phyloP scores from a whole-genome alignment of 805 yeast genomes.

The Candida silvatica region DNA sequence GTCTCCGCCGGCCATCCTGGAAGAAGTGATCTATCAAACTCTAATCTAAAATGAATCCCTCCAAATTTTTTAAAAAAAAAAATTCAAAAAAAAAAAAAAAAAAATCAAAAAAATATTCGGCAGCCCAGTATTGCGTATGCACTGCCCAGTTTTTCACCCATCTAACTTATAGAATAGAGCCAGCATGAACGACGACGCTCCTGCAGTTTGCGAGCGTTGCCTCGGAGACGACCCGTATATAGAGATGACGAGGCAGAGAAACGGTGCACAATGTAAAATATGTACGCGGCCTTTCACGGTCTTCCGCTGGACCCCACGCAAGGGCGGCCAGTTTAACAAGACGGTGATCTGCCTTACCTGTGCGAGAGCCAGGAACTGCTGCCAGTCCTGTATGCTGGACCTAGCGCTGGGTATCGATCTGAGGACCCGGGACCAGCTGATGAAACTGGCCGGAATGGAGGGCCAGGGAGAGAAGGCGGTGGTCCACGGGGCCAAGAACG shows the following conservation, averaged over 20 bases:
- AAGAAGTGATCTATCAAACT: too few species aligned
- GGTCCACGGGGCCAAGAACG: slow-evolving; percentile 36
- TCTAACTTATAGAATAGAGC: too few species aligned
- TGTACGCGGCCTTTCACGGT: slow-evolving; percentile 83
- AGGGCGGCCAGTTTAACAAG: slow-evolving; percentile 36
- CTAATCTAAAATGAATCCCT: too few species aligned
- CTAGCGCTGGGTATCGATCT: slow-evolving; percentile 74
- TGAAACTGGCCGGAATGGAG: slow-evolving; percentile 53
- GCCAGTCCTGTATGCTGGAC: slow-evolving; percentile 85
- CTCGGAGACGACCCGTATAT: slow-evolving; percentile 58
- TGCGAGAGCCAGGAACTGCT: slow-evolving; percentile 69
- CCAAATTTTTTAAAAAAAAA: too few species aligned
- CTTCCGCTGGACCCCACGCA: slow-evolving; percentile 58
- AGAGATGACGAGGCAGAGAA: slow-evolving; percentile 60
- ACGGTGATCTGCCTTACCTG: slow-evolving; percentile 77
- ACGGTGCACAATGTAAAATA: slow-evolving; percentile 76
- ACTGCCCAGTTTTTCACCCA: too few species aligned
- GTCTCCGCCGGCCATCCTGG: slow-evolving; percentile 24
- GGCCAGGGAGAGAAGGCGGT: slow-evolving; percentile 28
- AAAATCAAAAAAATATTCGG: too few species aligned
- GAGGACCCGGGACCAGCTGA: slow-evolving; percentile 69
- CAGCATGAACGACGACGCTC: slow-evolving; percentile 30
- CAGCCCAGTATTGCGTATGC: too few species aligned
- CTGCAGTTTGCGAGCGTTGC: slow-evolving; percentile 68
- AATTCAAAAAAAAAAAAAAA: too few species aligned